Conservation (phyloP, 768 basidiomycete species). For the Amanita phalloides region DNA sequence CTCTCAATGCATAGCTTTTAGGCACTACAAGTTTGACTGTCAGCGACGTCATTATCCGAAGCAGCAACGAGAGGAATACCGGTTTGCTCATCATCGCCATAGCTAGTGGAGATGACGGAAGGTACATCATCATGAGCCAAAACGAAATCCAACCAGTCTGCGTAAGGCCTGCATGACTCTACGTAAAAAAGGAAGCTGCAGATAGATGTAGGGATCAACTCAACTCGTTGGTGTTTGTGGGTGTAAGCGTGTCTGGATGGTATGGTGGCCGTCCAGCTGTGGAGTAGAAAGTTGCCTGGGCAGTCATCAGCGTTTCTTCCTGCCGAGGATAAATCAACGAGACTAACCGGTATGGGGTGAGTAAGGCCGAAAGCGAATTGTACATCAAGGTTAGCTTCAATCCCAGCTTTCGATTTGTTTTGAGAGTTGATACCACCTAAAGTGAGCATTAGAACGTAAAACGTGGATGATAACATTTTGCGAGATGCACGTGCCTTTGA, state of each 20-base stretch:
- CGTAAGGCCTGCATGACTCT: slow-evolving; percentile 16
- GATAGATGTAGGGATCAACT: neutral
- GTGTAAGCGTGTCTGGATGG: slow-evolving; percentile 30
- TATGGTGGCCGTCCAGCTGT: slow-evolving; percentile 56
- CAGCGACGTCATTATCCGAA: neutral
- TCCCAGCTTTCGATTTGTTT: slow-evolving; percentile 34
- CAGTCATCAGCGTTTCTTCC: slow-evolving; percentile 7
- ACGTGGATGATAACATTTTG: neutral
- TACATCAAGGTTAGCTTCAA: slow-evolving; percentile 53
- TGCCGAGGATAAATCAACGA: neutral
- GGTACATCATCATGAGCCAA: slow-evolving; percentile 30
- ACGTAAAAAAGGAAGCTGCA: slow-evolving; percentile 3
- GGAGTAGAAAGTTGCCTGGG: slow-evolving; percentile 39
- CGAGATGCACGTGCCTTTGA: slow-evolving; percentile 31
- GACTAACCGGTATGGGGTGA: slow-evolving; percentile 39
- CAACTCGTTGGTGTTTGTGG: slow-evolving; percentile 28
- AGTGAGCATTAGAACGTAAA: slow-evolving; percentile 8
- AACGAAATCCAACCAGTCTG: slow-evolving; percentile 50
- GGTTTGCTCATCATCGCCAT: slow-evolving; percentile 60
- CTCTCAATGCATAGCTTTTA: slow-evolving; percentile 35
- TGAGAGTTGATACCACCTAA: slow-evolving; percentile 53
- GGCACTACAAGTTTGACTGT: slow-evolving; percentile 30
- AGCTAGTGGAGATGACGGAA: slow-evolving; percentile 55
- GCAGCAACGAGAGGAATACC: slow-evolving; percentile 21
- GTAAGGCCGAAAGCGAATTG: slow-evolving; percentile 55